Evolutionary conservation across 495 filamentous ascomycete species (phyloP).

Genomic region (Trichoderma erinaceum): DNA sequence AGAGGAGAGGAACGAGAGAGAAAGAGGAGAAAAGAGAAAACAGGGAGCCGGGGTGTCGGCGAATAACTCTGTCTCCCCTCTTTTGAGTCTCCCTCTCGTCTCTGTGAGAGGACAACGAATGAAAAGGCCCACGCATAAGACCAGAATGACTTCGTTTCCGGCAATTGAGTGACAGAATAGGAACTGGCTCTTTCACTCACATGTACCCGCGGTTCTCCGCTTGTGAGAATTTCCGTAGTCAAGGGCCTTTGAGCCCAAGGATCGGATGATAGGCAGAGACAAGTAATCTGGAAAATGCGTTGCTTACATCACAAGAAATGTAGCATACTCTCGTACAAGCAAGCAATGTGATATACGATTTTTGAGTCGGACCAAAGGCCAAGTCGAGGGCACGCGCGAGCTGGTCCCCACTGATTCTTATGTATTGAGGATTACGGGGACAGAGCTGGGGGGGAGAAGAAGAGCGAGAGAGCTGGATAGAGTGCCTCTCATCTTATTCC

Average conservation of each 20-base stretch:
- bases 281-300: background rate
- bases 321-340: conserved; percentile 3
- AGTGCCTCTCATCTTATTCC: background rate
- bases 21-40: conserved; percentile 6
- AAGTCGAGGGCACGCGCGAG: background rate
- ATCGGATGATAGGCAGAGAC: background rate
- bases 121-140: background rate
- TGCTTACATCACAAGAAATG: background rate
- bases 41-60: background rate
- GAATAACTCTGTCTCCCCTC: background rate
- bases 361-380: background rate
- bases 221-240: background rate
- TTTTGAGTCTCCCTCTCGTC: background rate
- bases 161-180: too few relatives aligned
- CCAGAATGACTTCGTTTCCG: background rate
- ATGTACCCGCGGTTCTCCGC: conserved; percentile 4
- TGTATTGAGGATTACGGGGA: background rate
- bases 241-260: background rate
- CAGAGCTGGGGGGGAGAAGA: background rate
- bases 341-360: background rate
- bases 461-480: background rate
- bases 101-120: background rate
- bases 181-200: background rate
- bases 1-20: background rate
- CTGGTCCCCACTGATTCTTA: background rate